Percentiles rank a stretch among this genome's conserved stretches.
phyloP scores from a whole-genome alignment of 2,329 filamentous ascomycete species.

The Metarhizium sp. region DNA sequence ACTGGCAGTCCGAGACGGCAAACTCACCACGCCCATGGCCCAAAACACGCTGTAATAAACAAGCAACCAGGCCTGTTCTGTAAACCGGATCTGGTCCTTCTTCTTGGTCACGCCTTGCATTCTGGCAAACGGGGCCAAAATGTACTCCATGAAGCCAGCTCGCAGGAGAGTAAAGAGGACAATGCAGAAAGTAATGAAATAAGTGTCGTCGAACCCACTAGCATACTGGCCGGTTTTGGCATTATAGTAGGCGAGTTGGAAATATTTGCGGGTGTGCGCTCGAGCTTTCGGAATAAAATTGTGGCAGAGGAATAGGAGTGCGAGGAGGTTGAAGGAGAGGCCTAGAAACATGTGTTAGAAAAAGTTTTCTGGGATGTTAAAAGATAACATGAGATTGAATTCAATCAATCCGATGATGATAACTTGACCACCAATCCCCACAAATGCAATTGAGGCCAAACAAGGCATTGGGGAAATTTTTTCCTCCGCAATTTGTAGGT shows the following conservation, averaged over 20 bases:
- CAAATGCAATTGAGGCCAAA: not conserved
- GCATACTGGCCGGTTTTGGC: constrained; percentile 58
- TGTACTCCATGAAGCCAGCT: constrained; percentile 77
- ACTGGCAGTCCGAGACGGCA: not conserved
- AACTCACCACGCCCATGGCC: constrained; percentile 69
- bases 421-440: not conserved
- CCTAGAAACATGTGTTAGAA: constrained; percentile 30
- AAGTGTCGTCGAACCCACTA: constrained; percentile 69
- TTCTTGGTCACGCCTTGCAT: constrained; percentile 61
- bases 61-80: constrained; percentile 88
- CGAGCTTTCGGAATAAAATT: constrained; percentile 72
- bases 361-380: too few relatives aligned
- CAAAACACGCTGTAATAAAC: constrained; percentile 78
- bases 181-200: constrained; percentile 69
- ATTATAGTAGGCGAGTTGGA: constrained; percentile 78
- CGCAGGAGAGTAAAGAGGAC: constrained; percentile 81
- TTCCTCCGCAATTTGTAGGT: not conserved
- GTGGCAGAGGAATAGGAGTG: constrained; percentile 75
- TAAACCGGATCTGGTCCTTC: constrained; percentile 75
- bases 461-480: not conserved
- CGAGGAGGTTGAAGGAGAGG: constrained; percentile 75
- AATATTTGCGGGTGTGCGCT: constrained; percentile 76
- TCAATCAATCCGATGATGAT: too few relatives aligned
- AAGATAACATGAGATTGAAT: too few relatives aligned
- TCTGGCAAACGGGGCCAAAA: constrained; percentile 69